A percentile compares a stretch with the other conserved stretches of the same genome.
These are phyloP conservation scores for Teunomyces pallodes DNA, from an alignment of 805 yeast genomes.

Conservation along the genomic window DNA sequence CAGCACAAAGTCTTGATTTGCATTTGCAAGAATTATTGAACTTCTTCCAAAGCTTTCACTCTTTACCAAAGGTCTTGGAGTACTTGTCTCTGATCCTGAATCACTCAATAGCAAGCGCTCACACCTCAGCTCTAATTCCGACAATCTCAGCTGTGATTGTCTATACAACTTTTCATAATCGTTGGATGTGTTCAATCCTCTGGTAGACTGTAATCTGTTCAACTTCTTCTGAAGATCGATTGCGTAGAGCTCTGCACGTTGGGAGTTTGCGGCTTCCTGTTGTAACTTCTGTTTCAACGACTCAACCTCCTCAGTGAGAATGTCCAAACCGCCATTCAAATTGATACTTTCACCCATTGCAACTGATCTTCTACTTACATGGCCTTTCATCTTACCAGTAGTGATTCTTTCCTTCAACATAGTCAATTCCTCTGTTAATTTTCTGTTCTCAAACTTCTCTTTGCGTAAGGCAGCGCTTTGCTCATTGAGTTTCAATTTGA, in stretches of 20 bases:
- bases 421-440: constrained; percentile 53
- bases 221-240: constrained; percentile 43
- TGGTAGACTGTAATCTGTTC: constrained; percentile 39
- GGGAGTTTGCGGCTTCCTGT: constrained; percentile 49
- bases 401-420: constrained; percentile 64
- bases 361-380: constrained; percentile 28
- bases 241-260: constrained; percentile 50
- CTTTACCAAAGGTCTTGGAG: constrained; percentile 17
- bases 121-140: constrained; percentile 30
- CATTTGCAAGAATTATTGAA: constrained; percentile 20
- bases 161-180: constrained; percentile 37
- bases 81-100: background rate
- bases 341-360: constrained; percentile 29
- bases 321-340: constrained; percentile 8
- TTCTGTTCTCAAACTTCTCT: constrained; percentile 45
- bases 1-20: constrained; percentile 45
- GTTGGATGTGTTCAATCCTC: constrained; percentile 32
- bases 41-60: constrained; percentile 36
- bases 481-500: constrained; percentile 54
- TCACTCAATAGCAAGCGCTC: constrained; percentile 20
- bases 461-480: constrained; percentile 46
- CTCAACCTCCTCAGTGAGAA: constrained; percentile 44
- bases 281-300: constrained; percentile 47
- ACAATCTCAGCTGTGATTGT: constrained; percentile 33
- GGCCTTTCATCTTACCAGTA: constrained; percentile 49